Base-by-base conservation (phyloP, 2,329 filamentous ascomycete genomes). In the Penicillium sp. region DNA sequence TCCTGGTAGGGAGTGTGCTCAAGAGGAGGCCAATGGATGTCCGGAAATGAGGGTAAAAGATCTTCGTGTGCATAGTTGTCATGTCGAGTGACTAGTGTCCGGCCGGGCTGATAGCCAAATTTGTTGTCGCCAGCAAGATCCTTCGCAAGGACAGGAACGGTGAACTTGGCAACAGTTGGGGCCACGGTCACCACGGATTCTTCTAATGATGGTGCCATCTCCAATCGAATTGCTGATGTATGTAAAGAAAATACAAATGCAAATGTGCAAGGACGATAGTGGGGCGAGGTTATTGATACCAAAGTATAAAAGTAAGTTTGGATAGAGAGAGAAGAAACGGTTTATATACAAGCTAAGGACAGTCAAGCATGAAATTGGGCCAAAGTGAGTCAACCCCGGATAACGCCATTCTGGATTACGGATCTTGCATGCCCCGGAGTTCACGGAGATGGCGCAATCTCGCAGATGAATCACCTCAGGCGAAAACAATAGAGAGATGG, bases 51-150 rank as follows among this genome's bases (percentile, higher is more conserved):
- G 17, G 81, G 81, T 8, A 76, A 73, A 8, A 85, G 74, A 49
- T 83, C 75, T 33, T 83, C 78, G 57, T 82, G 74, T 40, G 79
- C 73, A 62, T 84, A 84, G 51, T 76, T 69, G 14, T 78, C 73
- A 55, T 82, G 76, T 19, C 73, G 61, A 58, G 80, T 68, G 31
- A 80, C 69, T 25, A 61, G 50, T 10, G 78, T 79, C 11, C 77
- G 75, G 38, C 82, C 82, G 8, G 82, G 82, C 9, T 75, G 67
- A 58, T 81, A 82, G 35, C 69, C 69, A 49, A 77, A 66, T 45
- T 70, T 70, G 58, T 72, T 71, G 48, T 64, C 59, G 2, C 49
- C 41, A 10, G 51, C 41, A 19, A 56, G 31, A 16, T 47, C 59
- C 50, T 68, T 67, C 44, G 62, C 63, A 11, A 57, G 51, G 26